Percentiles rank a stretch among this genome's conserved stretches.
phyloP scores from a whole-genome alignment of 257 asterid genomes.

The Petunia axillaris region DNA sequence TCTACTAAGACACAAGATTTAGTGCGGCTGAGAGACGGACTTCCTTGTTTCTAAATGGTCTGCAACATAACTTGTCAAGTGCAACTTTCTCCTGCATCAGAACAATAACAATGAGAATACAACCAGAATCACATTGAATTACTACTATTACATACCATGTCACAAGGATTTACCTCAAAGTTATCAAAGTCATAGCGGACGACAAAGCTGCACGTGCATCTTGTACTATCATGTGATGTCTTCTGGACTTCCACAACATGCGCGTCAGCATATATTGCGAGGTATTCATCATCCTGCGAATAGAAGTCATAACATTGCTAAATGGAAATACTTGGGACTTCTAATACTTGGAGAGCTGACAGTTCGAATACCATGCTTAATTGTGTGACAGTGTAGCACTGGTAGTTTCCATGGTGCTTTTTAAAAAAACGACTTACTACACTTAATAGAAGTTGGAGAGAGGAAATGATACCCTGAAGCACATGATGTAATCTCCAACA shows the following conservation, averaged over 20 bases:
- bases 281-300: constrained; percentile 60
- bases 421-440: background rate
- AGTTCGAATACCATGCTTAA: background rate
- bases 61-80: constrained; percentile 54
- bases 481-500: constrained; percentile 78
- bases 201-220: constrained; percentile 67
- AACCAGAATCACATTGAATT: background rate
- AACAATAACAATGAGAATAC: constrained; percentile 8
- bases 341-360: background rate
- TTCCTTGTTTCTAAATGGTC: constrained; percentile 43
- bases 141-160: background rate
- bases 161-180: constrained; percentile 50
- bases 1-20: background rate
- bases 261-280: constrained; percentile 70
- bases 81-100: constrained; percentile 55
- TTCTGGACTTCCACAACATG: constrained; percentile 57
- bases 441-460: background rate
- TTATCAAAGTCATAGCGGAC: constrained; percentile 63
- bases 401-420: background rate
- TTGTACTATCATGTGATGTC: constrained; percentile 42
- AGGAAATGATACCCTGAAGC: constrained; percentile 69
- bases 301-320: background rate
- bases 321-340: background rate
- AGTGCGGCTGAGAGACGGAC: background rate
- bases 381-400: background rate